Evolutionary conservation across 192 early-diverging fungal species (phyloP).

Genomic region (Backusella mclennaniae): DNA sequence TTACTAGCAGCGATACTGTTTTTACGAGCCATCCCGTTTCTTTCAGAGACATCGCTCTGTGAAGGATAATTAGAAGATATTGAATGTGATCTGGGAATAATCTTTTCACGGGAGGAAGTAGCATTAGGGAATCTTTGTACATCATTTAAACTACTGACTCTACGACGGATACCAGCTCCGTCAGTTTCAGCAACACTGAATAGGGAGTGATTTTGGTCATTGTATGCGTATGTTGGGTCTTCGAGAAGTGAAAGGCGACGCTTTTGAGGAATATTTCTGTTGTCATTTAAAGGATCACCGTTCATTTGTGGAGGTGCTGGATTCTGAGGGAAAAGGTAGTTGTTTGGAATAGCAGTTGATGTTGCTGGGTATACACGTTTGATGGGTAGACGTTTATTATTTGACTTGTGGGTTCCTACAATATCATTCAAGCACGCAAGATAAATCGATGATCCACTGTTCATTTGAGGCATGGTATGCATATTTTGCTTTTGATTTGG

Average conservation of each 20-base stretch:
- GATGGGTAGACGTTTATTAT: conserved; percentile 46
- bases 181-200: neutral
- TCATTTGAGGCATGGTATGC: neutral
- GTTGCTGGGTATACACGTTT: conserved; percentile 26
- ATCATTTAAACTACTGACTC: conserved; percentile 54
- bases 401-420: conserved; percentile 61
- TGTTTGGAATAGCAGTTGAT: neutral
- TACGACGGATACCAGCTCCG: conserved; percentile 28
- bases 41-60: neutral
- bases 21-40: neutral
- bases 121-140: conserved; percentile 1
- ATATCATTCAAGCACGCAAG: conserved; percentile 69
- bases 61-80: neutral
- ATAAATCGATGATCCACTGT: conserved; percentile 44
- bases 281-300: neutral
- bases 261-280: neutral
- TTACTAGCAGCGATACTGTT: conserved; percentile 21
- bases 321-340: neutral
- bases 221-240: neutral
- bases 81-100: neutral
- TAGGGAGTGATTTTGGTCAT: neutral
- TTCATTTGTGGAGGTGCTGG: neutral
- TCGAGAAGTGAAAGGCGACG: conserved; percentile 1
- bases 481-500: neutral
- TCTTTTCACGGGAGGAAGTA: neutral